Evolutionary conservation across 768 basidiomycete genomes (phyloP).

Genomic region (Crassisporium funariophilum): DNA sequence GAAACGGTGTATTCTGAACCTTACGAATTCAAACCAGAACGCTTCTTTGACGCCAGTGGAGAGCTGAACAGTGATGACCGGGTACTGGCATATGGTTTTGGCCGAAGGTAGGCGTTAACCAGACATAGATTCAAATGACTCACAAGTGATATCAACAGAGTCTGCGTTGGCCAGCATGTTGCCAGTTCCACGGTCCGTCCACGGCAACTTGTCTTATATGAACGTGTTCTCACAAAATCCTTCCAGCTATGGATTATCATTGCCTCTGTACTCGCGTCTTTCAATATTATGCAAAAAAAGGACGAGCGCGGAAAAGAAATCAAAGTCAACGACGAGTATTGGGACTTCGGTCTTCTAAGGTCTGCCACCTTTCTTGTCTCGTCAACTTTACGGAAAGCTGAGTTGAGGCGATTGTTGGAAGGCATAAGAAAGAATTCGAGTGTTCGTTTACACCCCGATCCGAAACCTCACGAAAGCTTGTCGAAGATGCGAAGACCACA

Average conservation of each 20-base stretch:
- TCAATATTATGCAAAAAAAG: not conserved
- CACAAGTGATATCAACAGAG: not conserved
- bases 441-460: no score
- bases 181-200: conserved; percentile 11
- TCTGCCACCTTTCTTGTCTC: no score
- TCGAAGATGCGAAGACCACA: no score
- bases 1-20: conserved; percentile 18
- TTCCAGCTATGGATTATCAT: not conserved
- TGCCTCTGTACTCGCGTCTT: not conserved
- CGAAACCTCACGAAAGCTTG: no score
- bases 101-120: conserved; percentile 1
- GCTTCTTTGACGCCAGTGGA: conserved; percentile 13
- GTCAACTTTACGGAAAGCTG: no score
- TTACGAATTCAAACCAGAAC: conserved; percentile 23
- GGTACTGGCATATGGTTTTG: conserved; percentile 13
- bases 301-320: not conserved
- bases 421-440: no score
- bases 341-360: not conserved
- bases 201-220: no score
- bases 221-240: no score
- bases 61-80: conserved; percentile 4
- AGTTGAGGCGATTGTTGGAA: no score
- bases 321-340: not conserved
- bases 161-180: conserved; percentile 18
- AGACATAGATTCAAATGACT: not conserved